These are phyloP conservation scores for Phanerochaete carnosa DNA, from an alignment of 768 basidiomycete genomes.

Conservation along the genomic window DNA sequence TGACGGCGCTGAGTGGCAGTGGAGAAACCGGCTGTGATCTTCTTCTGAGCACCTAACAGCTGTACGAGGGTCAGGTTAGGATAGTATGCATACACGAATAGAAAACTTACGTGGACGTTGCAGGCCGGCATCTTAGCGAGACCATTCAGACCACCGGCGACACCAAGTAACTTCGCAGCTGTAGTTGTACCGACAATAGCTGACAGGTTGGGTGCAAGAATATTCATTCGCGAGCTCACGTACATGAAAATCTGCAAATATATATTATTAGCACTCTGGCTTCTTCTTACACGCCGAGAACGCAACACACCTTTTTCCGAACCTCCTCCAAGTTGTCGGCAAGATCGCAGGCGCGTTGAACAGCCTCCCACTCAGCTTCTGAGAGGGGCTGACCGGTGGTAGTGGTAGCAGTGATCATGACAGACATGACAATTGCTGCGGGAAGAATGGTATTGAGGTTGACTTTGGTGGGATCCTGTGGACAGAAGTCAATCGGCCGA, in stretches of 20 bases:
- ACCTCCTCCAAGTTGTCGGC: conserved; percentile 87
- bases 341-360: conserved; percentile 84
- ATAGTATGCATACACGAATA: not conserved
- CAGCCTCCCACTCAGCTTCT: conserved; percentile 72
- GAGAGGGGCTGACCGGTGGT: conserved; percentile 74
- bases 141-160: conserved; percentile 89
- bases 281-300: not conserved
- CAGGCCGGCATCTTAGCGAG: conserved; percentile 93
- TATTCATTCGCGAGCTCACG: conserved; percentile 98
- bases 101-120: conserved; percentile 82
- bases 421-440: conserved; percentile 91
- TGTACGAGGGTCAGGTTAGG: conserved; percentile 26
- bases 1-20: conserved; percentile 83
- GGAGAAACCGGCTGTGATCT: conserved; percentile 91
- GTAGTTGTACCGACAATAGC: conserved; percentile 98
- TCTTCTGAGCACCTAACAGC: conserved; percentile 93
- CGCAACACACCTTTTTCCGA: conserved; percentile 67
- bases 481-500: not conserved
- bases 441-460: conserved; percentile 78
- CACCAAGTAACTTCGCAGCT: conserved; percentile 96
- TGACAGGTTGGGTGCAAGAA: conserved; percentile 96
- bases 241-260: conserved; percentile 89
- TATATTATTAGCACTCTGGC: not conserved
- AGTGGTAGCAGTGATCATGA: conserved; percentile 92
- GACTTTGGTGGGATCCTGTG: conserved; percentile 83